phyloP scores from a whole-genome alignment of 1,139 yeast genomes.

The Scheffersomyces titani region DNA sequence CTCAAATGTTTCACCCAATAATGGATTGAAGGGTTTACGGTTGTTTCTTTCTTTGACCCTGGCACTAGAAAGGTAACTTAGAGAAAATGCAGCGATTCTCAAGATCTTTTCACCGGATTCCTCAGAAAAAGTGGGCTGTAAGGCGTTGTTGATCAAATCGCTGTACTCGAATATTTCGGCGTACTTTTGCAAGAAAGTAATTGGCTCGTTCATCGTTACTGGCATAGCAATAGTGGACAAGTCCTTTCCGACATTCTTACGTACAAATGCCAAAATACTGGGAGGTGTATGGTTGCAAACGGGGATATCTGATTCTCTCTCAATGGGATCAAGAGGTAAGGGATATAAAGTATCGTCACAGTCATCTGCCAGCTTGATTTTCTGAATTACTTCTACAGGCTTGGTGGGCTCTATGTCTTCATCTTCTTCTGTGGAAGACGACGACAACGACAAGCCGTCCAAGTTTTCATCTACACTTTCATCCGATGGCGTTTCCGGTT shows the following conservation, averaged over 20 bases:
- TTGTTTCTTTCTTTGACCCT: slow-evolving; percentile 73
- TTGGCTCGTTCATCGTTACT: slow-evolving; percentile 89
- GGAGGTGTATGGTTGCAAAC: slow-evolving; percentile 73
- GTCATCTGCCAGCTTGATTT: slow-evolving; percentile 6
- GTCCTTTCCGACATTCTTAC: slow-evolving; percentile 93
- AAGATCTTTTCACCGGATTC: slow-evolving; percentile 62
- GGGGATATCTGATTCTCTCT: slow-evolving; percentile 63
- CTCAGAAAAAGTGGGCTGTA: slow-evolving; percentile 34
- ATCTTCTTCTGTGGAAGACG: slow-evolving; percentile 11
- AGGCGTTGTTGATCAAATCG: slow-evolving; percentile 63
- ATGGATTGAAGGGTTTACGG: slow-evolving; percentile 91
- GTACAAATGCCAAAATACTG: slow-evolving; percentile 70
- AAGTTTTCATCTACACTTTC: slow-evolving; percentile 17
- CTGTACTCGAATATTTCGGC: slow-evolving; percentile 81
- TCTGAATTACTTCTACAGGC: not conserved
- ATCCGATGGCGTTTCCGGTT: slow-evolving; percentile 17
- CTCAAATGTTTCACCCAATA: slow-evolving; percentile 86
- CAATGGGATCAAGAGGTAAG: slow-evolving; percentile 52
- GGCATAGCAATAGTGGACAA: slow-evolving; percentile 89
- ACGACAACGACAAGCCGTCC: slow-evolving; percentile 12
- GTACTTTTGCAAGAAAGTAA: slow-evolving; percentile 75
- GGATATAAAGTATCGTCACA: slow-evolving; percentile 58
- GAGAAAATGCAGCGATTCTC: slow-evolving; percentile 80
- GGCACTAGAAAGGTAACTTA: slow-evolving; percentile 67
- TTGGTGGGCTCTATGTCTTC: slow-evolving; percentile 1